Base-by-base conservation (phyloP, 805 yeast genomes). In the Yamadazyma insecticola region DNA sequence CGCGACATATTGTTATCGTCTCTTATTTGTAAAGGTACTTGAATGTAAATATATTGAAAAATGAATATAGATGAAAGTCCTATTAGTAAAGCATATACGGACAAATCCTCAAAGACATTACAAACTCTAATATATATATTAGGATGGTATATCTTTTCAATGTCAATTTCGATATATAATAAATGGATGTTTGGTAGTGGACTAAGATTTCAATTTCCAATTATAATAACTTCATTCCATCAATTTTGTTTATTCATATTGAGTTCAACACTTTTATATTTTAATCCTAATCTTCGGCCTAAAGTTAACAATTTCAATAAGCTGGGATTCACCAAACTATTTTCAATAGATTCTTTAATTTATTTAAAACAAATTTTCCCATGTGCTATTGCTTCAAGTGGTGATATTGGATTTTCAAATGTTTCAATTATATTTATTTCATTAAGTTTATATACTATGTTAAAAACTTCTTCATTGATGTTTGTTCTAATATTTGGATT, bases 141-240 rank as follows among this genome's bases (percentile, higher is more conserved):
- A 6, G 83, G 84, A 4, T 84, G 92, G 94, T 84, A 81, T 44
- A 36, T 69, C 12, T 80, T 81, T 37, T 79, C 89, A 5, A 62
- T 83, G 35, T 59, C 83, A 12, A 74, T 84, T 13, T 79, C 89
- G 6, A 56, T 85, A 18, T 92, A 90, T 62, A 92, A 92, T 66
- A 89, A 89, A 61, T 88, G 97, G 97, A 90, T 90, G 97, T 92
- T 90, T 62, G 89, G 90, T 23, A 68, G 72, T 7, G 82, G 86
- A 13, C 63, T 89, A 34, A 76, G 84, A 50, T 81, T 92, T 47
- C 74, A 76, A 19, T 92, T 78, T 51, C 98, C 98, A 2, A 72
- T 92, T 14, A 60, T 89, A 17, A 76, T 89, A 32, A 92, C 98
- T 0, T 67, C 89, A 4, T 70, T 80, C 45, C 98, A 92, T 60